phyloP scores from a whole-genome alignment of 75 land plant species.

The Adiantum capillusveneris region DNA sequence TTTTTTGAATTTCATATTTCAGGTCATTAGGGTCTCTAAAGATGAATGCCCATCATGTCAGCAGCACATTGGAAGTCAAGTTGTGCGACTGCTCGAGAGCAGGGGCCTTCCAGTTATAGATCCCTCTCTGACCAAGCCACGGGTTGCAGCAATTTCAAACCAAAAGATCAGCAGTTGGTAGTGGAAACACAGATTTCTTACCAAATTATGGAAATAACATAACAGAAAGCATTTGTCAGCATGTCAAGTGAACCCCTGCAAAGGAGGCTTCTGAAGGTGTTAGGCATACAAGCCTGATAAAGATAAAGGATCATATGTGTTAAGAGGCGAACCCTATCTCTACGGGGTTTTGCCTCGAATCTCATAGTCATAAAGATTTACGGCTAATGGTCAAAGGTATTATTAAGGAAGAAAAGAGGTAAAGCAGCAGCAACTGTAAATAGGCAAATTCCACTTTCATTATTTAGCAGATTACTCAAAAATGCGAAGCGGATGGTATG shows the following conservation, averaged over 20 bases:
- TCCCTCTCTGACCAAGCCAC: not conserved
- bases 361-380: constrained; percentile 3
- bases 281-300: too few species aligned
- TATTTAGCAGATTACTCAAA: too few species aligned
- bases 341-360: not conserved
- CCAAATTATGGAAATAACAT: not conserved
- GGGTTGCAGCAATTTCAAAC: not conserved
- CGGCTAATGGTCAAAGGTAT: not conserved
- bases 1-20: too few species aligned
- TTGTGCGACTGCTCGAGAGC: constrained; percentile 1
- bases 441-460: not conserved
- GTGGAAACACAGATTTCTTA: not conserved
- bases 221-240: not conserved
- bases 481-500: too few species aligned
- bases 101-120: constrained; percentile 1
- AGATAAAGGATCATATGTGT: too few species aligned
- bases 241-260: not conserved
- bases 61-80: constrained; percentile 7
- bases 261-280: too few species aligned
- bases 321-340: too few species aligned
- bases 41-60: constrained; percentile 12
- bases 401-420: not conserved
- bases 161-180: constrained; percentile 7
- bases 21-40: constrained; percentile 11
- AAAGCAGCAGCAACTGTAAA: constrained; percentile 2